Conservation (phyloP, 257 asterid species). For the Craterostigma plantagineum region DNA sequence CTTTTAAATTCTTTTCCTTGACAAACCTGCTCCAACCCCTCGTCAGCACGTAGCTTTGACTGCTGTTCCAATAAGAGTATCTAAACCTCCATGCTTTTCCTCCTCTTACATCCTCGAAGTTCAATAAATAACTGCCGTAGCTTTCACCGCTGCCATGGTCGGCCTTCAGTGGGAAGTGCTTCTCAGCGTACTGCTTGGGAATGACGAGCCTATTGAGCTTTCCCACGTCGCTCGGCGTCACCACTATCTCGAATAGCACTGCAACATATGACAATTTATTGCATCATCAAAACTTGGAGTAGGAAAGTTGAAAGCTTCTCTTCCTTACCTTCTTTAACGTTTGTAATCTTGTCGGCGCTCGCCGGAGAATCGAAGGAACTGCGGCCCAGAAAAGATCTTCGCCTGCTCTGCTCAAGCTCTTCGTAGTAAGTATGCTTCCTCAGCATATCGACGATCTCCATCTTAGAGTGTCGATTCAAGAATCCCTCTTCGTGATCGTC, state of each 20-base stretch:
- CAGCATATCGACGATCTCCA: constrained; percentile 4
- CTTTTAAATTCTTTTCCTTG: neutral
- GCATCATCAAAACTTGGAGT: too few relatives aligned
- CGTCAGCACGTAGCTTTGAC: constrained; percentile 5
- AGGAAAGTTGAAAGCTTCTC: too few relatives aligned
- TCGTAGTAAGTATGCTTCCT: constrained; percentile 2
- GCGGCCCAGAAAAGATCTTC: neutral
- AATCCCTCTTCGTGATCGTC: neutral
- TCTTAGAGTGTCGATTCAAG: neutral
- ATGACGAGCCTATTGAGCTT: constrained; percentile 5
- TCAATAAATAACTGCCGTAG: neutral
- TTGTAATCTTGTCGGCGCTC: neutral
- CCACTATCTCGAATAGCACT: neutral
- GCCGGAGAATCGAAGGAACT: neutral
- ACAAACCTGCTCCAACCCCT: constrained; percentile 4
- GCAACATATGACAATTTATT: neutral
- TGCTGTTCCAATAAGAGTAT: constrained; percentile 6
- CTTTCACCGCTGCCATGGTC: neutral
- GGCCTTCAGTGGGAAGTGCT: constrained; percentile 1
- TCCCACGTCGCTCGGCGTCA: constrained; percentile 6
- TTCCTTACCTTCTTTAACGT: too few relatives aligned
- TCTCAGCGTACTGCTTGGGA: constrained; percentile 5
- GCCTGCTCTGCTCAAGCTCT: constrained; percentile 2
- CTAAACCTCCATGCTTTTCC: constrained; percentile 5
- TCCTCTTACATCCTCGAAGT: neutral